Conservation (phyloP, 2,329 filamentous ascomycete species). For the Peltaster fructicola region DNA sequence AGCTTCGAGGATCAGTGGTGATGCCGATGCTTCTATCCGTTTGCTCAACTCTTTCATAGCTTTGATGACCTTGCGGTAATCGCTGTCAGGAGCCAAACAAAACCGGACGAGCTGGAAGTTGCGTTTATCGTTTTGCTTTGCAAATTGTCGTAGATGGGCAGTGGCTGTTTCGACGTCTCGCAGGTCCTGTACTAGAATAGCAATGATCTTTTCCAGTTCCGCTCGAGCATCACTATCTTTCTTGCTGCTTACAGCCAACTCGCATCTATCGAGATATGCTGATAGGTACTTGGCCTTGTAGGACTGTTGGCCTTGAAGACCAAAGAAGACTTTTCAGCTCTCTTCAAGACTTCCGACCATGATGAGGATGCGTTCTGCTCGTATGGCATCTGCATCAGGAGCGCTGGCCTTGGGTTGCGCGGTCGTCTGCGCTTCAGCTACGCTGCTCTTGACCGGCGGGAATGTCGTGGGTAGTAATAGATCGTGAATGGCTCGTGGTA, state of each 20-base stretch:
- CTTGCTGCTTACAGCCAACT: constrained; percentile 76
- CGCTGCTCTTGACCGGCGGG: constrained; percentile 46
- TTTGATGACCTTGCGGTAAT: constrained; percentile 79
- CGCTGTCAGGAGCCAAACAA: constrained; percentile 65
- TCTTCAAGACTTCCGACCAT: constrained; percentile 62
- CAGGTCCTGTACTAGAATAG: constrained; percentile 55
- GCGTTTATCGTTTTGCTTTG: constrained; percentile 75
- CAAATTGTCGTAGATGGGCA: constrained; percentile 74
- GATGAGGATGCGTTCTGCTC: constrained; percentile 69
- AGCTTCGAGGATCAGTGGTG: constrained; percentile 54
- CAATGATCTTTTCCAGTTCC: constrained; percentile 54
- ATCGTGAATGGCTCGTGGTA: constrained; percentile 75
- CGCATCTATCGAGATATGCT: constrained; percentile 67
- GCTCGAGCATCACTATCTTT: constrained; percentile 51
- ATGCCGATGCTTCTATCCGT: constrained; percentile 40
- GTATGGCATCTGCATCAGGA: constrained; percentile 55
- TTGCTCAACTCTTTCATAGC: constrained; percentile 81
- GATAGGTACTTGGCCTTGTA: constrained; percentile 56
- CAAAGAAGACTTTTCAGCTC: constrained; percentile 71
- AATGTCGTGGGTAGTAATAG: constrained; percentile 78
- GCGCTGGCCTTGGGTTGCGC: constrained; percentile 27
- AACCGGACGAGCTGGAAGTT: constrained; percentile 81
- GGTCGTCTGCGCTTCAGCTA: too few relatives aligned
- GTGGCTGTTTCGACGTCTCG: constrained; percentile 57
- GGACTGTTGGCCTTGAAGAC: constrained; percentile 62